Evolutionary conservation across 2,329 filamentous ascomycete species (phyloP), one percentile per base, ranked within the genome.

Genomic region (Aspergillus caelatus): DNA sequence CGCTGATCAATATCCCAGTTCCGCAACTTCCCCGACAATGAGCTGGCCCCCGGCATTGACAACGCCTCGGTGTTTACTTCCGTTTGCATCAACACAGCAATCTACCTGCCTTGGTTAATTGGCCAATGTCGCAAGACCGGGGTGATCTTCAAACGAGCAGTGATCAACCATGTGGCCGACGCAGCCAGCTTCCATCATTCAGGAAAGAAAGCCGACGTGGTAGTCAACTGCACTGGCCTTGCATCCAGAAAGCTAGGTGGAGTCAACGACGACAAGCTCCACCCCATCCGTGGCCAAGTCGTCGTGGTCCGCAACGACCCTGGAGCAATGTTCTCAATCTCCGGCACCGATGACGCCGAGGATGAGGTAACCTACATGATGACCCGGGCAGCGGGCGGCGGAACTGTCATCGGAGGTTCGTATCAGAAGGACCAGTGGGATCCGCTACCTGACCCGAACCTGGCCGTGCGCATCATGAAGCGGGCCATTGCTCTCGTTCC

Each of bases 151-250:
- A 85, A 86, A 70, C 86, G 92, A 23, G 87, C 80, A 3, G 76
- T 85, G 1, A 78, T 94, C 54, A 78, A 80, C n/a, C 91, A 97
- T 75, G 86, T 98, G 63, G 79, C 83, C 0, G 90, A 96, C 48
- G 93, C 93, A 0, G 82, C 85, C 1, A 70, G 72, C 0, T 76
- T 88, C 43, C 88, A 91, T 72, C 83, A 88, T 69, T 80, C 83
- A 1, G 85, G 86, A 1, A 77, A 81, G 12, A 74, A 72, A 43
- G 89, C 89, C 3, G 87, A 91, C 70, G 77, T 96, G 2, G 81
- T 97, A 1, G 81, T 98, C 69, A 98, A 98, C 75, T 92, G 92
- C 69, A 94, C 93, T 0, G 94, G 94, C 0, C 82, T 98, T 9
- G 85, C 89, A 9, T 89, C 93, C 0, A 85, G 85, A 50, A 89